phyloP scores from a whole-genome alignment of 2,329 filamentous ascomycete species.

The Aspergillus luchuensis region DNA sequence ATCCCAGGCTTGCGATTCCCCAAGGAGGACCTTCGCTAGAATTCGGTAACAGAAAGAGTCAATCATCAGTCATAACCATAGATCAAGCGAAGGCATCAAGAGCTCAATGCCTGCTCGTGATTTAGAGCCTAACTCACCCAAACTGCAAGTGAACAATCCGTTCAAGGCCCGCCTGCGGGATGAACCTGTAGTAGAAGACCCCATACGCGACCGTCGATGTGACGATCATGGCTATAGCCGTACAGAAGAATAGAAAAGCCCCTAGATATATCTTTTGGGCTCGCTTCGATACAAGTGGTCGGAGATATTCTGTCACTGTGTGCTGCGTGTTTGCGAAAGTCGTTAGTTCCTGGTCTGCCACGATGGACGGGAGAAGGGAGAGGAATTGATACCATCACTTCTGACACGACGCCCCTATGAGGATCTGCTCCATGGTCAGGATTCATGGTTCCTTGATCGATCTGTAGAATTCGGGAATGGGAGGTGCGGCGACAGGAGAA shows the following conservation, averaged over 20 bases:
- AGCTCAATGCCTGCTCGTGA: fast-evolving
- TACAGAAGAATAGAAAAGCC: constrained; percentile 55
- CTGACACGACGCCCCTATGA: constrained; percentile 13
- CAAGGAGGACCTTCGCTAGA: constrained; percentile 51
- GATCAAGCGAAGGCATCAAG: not conserved
- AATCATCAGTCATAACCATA: not conserved
- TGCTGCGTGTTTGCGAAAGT: constrained; percentile 45
- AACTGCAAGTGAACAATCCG: constrained; percentile 68
- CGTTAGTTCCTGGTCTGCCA: constrained; percentile 21
- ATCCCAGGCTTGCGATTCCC: constrained; percentile 53
- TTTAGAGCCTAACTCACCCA: constrained; percentile 46
- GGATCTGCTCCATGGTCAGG: constrained; percentile 14
- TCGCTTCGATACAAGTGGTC: constrained; percentile 59
- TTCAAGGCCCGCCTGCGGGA: constrained; percentile 65
- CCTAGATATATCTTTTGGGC: constrained; percentile 67
- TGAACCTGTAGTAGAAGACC: constrained; percentile 69
- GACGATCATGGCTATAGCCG: constrained; percentile 58
- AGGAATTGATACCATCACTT: constrained; percentile 19
- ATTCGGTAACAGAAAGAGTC: constrained; percentile 9
- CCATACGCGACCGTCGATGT: constrained; percentile 63
- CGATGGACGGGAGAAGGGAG: not conserved
- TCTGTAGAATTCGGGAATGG: not conserved
- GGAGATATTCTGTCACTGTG: constrained; percentile 56
- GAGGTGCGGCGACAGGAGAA: constrained; percentile 2
- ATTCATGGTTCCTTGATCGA: constrained; percentile 19